Conservation (phyloP, 192 early-diverging fungal species). For the Rhizoclosmatium globosum region DNA sequence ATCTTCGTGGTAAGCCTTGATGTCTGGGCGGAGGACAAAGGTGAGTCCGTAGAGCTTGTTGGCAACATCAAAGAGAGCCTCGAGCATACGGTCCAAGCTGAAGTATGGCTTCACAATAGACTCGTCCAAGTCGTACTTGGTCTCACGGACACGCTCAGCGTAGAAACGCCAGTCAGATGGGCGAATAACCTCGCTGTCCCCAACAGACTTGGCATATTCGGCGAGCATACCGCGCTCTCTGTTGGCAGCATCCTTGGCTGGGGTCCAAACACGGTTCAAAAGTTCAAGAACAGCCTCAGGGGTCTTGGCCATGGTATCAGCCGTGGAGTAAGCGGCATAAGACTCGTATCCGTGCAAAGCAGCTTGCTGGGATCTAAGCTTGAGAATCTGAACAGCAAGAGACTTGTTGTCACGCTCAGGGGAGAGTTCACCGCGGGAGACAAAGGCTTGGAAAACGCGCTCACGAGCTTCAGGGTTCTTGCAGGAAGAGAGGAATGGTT, state of each 20-base stretch:
- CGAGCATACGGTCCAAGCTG: slow-evolving; percentile 17
- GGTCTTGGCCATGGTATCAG: slow-evolving; percentile 10
- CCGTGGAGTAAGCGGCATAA: neutral
- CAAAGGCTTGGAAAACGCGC: slow-evolving; percentile 3
- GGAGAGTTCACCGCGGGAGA: neutral
- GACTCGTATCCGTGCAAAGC: slow-evolving; percentile 1
- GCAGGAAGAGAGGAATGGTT: slow-evolving; percentile 1
- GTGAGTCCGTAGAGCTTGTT: neutral
- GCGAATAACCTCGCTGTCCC: slow-evolving; percentile 2
- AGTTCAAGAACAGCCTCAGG: neutral
- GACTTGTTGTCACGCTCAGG: slow-evolving; percentile 3
- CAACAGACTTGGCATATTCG: slow-evolving; percentile 8
- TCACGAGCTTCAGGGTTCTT: neutral
- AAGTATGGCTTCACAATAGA: slow-evolving; percentile 5
- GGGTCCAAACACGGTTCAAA: slow-evolving; percentile 6
- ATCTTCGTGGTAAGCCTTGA: slow-evolving; percentile 14
- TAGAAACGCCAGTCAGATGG: slow-evolving; percentile 15
- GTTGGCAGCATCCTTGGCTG: slow-evolving; percentile 11
- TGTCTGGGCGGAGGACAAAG: neutral
- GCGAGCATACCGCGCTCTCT: slow-evolving; percentile 11
- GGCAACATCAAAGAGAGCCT: slow-evolving; percentile 12
- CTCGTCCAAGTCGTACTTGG: slow-evolving; percentile 6
- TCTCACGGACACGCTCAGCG: neutral
- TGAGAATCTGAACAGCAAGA: neutral
- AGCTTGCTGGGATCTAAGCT: neutral